Percentiles rank a stretch among this genome's conserved stretches.
Conservation (phyloP, 202 grass and related monocot species). For the Elaeis oleifera region DNA sequence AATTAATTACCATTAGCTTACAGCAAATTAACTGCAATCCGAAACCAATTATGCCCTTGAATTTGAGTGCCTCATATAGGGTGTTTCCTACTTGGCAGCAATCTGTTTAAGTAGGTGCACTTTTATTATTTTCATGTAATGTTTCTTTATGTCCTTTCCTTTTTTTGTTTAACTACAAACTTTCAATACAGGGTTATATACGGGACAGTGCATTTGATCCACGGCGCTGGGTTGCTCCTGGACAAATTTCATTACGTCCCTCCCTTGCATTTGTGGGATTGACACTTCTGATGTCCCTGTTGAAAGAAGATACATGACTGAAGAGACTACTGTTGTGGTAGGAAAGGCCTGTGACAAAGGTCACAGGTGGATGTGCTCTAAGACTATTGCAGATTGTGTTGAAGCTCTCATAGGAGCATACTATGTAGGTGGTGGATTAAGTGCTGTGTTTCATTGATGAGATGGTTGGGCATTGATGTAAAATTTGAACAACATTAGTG, state of each 20-base stretch:
- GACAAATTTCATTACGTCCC: slow-evolving; percentile 2
- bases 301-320: slow-evolving; percentile 1
- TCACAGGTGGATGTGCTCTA: slow-evolving; percentile 11
- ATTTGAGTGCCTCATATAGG: no score
- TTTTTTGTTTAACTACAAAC: background rate
- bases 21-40: no score
- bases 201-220: slow-evolving; percentile 4
- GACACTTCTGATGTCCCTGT: background rate
- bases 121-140: background rate
- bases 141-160: background rate
- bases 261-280: slow-evolving; percentile 2
- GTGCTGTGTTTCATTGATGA: slow-evolving; percentile 15
- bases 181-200: slow-evolving; percentile 7
- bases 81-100: no score
- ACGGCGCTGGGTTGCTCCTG: slow-evolving; percentile 4
- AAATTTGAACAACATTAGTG: slow-evolving; percentile 37
- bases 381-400: slow-evolving; percentile 1
- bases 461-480: slow-evolving; percentile 34
- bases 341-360: slow-evolving; percentile 4
- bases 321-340: slow-evolving; percentile 3
- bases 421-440: slow-evolving; percentile 2
- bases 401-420: slow-evolving; percentile 9
- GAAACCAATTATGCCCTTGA: no score
- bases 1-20: no score
- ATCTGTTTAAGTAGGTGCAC: no score